These are phyloP conservation scores for Neofusicoccum cordaticola DNA, from an alignment of 2,329 filamentous ascomycete genomes.

Conservation along the genomic window DNA sequence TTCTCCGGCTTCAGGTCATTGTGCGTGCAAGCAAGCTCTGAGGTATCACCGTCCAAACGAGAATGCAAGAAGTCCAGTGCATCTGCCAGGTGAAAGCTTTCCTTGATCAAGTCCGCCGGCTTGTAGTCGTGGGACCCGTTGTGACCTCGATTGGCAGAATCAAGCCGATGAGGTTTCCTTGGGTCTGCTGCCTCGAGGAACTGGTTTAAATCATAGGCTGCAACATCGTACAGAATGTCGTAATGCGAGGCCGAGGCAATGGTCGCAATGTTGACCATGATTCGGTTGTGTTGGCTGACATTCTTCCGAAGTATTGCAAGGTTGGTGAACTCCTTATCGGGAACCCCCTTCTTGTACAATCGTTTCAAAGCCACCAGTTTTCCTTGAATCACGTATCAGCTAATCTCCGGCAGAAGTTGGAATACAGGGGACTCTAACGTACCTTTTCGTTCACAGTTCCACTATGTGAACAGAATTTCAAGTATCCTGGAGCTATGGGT, in stretches of 20 bases:
- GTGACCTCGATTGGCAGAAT: background rate
- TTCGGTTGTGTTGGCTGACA: conserved; percentile 4
- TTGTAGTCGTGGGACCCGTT: conserved; percentile 3
- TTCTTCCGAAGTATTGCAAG: background rate
- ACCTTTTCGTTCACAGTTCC: background rate
- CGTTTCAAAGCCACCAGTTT: background rate
- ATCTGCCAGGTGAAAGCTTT: conserved; percentile 11
- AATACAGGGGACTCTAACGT: background rate
- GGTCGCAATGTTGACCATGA: conserved; percentile 18
- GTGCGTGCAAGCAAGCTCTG: background rate
- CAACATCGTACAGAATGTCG: conserved; percentile 17
- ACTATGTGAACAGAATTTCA: background rate
- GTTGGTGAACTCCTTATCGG: conserved; percentile 9
- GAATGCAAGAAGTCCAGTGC: conserved; percentile 16
- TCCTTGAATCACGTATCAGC: too few species aligned
- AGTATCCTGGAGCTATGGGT: background rate
- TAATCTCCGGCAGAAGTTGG: too few species aligned
- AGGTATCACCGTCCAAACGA: background rate
- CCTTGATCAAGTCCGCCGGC: conserved; percentile 5
- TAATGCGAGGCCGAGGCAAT: background rate
- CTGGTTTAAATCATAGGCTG: conserved; percentile 4
- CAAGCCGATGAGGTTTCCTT: background rate
- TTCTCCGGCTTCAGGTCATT: conserved; percentile 19
- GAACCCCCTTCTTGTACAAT: background rate
- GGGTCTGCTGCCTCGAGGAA: background rate